phyloP scores from a whole-genome alignment of 495 filamentous ascomycete species.

The Ramalina peruviana region DNA sequence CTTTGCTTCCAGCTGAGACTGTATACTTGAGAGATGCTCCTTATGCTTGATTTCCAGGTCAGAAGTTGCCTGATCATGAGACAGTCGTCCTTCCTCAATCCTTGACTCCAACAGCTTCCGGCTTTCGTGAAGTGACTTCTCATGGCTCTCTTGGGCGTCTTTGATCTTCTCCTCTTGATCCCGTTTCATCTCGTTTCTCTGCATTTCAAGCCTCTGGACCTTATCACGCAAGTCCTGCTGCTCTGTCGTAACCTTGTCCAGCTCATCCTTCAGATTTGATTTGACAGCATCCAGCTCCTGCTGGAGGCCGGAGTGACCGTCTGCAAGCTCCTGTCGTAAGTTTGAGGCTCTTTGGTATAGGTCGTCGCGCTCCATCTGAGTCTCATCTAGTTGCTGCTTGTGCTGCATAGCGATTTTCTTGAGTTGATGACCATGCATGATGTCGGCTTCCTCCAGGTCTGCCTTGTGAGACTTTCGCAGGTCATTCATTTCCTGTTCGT shows the following conservation, averaged over 20 bases:
- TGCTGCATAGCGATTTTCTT: constrained; percentile 5
- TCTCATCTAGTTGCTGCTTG: constrained; percentile 3
- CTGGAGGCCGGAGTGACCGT: neutral
- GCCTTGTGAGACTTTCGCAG: neutral
- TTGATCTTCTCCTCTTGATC: neutral
- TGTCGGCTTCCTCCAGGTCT: neutral
- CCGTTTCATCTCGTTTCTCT: neutral
- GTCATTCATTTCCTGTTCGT: neutral
- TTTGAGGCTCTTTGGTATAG: neutral
- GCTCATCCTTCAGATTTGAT: neutral
- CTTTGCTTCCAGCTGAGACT: neutral
- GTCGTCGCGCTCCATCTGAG: neutral
- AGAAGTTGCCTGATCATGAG: neutral
- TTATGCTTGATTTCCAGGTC: neutral
- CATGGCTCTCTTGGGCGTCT: neutral
- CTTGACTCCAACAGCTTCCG: neutral
- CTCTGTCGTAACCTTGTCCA: neutral
- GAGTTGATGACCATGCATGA: constrained; percentile 1
- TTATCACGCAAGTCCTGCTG: neutral
- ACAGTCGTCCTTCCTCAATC: neutral
- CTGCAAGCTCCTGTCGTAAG: neutral
- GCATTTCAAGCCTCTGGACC: neutral
- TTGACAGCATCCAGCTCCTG: neutral
- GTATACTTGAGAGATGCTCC: neutral
- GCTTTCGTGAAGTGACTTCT: neutral